A percentile compares a stretch with the other conserved stretches of the same genome.
Conservation (phyloP, 306 rosid species). For the Crotalaria pallida region DNA sequence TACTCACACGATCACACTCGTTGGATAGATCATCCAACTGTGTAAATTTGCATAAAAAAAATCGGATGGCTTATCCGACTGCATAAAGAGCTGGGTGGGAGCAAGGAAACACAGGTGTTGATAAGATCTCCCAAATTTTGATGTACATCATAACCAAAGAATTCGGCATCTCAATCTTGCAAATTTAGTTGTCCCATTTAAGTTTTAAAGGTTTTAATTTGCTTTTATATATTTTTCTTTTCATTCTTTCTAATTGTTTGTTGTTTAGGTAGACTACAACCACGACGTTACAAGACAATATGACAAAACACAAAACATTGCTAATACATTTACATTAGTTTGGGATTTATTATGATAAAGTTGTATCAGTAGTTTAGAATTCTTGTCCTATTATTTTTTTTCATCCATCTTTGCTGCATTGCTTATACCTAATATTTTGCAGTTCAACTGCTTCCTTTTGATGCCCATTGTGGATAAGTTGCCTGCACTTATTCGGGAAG, state of each 20-base stretch:
- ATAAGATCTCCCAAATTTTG: too few relatives aligned
- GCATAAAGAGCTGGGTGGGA: too few relatives aligned
- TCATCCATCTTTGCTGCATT: slow-evolving; percentile 5
- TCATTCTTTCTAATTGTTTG: not conserved
- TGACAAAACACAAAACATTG: not conserved
- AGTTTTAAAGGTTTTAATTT: not conserved
- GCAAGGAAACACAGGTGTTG: too few relatives aligned
- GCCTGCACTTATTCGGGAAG: slow-evolving; percentile 90
- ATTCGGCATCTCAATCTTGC: not conserved
- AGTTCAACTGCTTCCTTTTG: slow-evolving; percentile 96
- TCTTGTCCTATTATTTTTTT: not conserved
- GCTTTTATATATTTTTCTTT: not conserved
- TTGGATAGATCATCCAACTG: too few relatives aligned
- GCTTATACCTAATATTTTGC: slow-evolving; percentile 33
- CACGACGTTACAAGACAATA: not conserved
- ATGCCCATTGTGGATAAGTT: slow-evolving; percentile 98
- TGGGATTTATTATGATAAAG: not conserved
- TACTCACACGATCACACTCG: too few relatives aligned
- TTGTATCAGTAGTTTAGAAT: slow-evolving; percentile 3
- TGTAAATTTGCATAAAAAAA: too few relatives aligned
- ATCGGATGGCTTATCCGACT: too few relatives aligned
- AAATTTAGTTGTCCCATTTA: not conserved
- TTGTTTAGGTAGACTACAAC: not conserved
- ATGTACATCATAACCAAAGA: not conserved
- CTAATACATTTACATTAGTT: not conserved